phyloP scores from a whole-genome alignment of 2,329 filamentous ascomycete species.

The Ophioceras dolichostomum region DNA sequence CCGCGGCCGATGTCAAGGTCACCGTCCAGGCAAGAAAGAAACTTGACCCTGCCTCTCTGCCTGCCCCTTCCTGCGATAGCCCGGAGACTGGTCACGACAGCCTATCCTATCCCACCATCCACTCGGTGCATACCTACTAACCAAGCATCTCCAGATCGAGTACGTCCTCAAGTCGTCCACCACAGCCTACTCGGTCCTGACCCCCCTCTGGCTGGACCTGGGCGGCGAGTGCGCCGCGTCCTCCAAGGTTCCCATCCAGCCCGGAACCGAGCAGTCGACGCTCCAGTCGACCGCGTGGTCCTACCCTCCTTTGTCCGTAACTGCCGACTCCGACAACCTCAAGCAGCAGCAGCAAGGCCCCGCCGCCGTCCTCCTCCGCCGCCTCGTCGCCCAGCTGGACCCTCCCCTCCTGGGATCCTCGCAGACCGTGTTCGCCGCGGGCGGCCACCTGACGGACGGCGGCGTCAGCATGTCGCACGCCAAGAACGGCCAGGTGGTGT shows the following conservation, averaged over 20 bases:
- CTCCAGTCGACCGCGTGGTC: constrained; percentile 8
- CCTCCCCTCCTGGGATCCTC: not conserved
- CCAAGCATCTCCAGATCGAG: constrained; percentile 7
- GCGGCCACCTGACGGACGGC: constrained; percentile 10
- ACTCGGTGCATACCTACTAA: not conserved
- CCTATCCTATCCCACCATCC: no score
- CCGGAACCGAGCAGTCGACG: not conserved
- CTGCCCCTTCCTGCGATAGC: not conserved
- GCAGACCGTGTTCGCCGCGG: constrained; percentile 5
- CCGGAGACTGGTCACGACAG: not conserved
- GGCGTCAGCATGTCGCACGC: constrained; percentile 5
- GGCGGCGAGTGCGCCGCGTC: constrained; percentile 9
- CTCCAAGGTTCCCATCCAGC: constrained; percentile 7
- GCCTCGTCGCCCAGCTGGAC: no score
- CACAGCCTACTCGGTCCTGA: constrained; percentile 5
- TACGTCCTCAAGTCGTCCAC: constrained; percentile 7
- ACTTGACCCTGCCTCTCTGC: no score
- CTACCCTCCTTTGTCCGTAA: not conserved
- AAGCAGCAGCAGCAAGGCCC: no score
- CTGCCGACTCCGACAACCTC: not conserved
- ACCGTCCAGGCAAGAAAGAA: constrained; percentile 5
- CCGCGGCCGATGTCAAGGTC: constrained; percentile 6
- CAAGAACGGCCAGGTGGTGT: constrained; percentile 6
- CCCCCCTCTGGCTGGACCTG: constrained; percentile 13
- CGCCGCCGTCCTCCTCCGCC: no score